Base-by-base conservation (phyloP, 805 yeast species). In the Pichia scutulata region DNA sequence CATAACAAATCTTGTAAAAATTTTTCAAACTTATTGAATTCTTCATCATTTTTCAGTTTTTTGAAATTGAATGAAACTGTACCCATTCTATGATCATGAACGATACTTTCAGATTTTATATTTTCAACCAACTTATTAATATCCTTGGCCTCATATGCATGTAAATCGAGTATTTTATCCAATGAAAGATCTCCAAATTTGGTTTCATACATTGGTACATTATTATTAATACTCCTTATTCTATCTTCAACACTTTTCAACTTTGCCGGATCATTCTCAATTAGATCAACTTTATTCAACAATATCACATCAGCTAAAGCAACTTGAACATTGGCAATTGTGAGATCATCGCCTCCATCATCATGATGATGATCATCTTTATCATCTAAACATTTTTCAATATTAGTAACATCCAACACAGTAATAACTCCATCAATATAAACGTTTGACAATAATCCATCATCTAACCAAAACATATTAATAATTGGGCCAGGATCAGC, bases 401-500 rank as follows among this genome's bases (percentile, higher is more conserved):
- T 82, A 60, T 89, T 82, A 44, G 75, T 80, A 2, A 82, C 64
- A 63, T 92, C 98, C 41, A 93, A 71, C 2, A 92, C 97, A 0
- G 97, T 86, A 14, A 93, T 77, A 6, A 92, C 88, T 0, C 96
- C 96, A 66, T 92, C 98, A 30, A 93, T 83, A 63, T 87, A 86
- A 2, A 93, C 89, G 57, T 82, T 83, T 4, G 96, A 82, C 16
- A 83, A 76, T 51, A 93, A 71, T 0, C 90, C 97, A 23, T 87
- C 92, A 64, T 93, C 99, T 28, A 90, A 74, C 99, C 99, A 93
- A 67, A 93, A 93, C 97, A 92, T 92, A 55, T 82, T 80, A 5
- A 97, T 97, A 25, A 93, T 89, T 0, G 98, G 98, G 0, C 90
- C 97, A 0, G 99, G 99, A 62, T 93, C 98, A 0, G 99, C 99